Evolutionary conservation across 2,329 filamentous ascomycete genomes (phyloP).

Genomic region (Didymella segeticola): DNA sequence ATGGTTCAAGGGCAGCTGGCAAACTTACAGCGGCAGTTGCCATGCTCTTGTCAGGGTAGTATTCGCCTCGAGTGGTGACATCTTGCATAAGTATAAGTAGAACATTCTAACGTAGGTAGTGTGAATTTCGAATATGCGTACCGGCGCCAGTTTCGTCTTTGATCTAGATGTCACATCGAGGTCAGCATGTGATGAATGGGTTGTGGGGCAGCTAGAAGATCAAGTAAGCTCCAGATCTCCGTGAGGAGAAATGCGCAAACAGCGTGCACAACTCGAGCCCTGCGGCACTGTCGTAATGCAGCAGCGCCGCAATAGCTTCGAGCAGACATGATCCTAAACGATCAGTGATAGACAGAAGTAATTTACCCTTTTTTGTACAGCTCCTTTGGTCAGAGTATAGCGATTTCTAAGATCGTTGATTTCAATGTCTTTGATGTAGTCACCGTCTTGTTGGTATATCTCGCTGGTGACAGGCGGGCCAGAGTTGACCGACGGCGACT

Average conservation of each 20-base stretch:
- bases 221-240: constrained; percentile 57
- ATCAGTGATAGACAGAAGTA: constrained; percentile 74
- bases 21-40: constrained; percentile 79
- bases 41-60: constrained; percentile 98
- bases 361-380: constrained; percentile 99
- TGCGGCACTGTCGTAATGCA: constrained; percentile 66
- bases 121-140: constrained; percentile 83
- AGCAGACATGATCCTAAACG: constrained; percentile 54
- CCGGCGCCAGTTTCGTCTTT: constrained; percentile 99
- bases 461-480: constrained; percentile 68
- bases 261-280: constrained; percentile 33
- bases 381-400: constrained; percentile 95
- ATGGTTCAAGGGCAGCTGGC: not conserved
- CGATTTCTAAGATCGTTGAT: constrained; percentile 97
- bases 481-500: constrained; percentile 60
- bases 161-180: constrained; percentile 90
- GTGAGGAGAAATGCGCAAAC: constrained; percentile 45
- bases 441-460: constrained; percentile 93
- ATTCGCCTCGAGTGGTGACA: constrained; percentile 97
- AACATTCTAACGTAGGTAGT: constrained; percentile 61
- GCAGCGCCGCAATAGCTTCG: constrained; percentile 33
- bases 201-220: constrained; percentile 50
- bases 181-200: constrained; percentile 93
- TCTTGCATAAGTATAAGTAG: constrained; percentile 77
- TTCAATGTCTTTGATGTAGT: constrained; percentile 98